A percentile compares a stretch with the other conserved stretches of the same genome.
Conservation (phyloP, 83 land plant genomes). For the Picea abies region DNA sequence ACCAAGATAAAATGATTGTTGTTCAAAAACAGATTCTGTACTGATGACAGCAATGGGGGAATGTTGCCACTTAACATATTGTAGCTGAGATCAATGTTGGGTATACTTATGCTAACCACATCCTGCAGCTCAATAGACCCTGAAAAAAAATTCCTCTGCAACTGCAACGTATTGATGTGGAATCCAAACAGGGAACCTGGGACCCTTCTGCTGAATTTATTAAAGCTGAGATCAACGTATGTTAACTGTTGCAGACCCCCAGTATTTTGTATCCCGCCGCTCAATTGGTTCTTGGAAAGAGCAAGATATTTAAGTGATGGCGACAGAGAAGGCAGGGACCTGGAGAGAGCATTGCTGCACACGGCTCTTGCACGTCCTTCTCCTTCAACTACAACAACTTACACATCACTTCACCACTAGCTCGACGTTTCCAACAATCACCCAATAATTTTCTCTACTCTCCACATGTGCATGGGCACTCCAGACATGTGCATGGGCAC, state of each 20-base stretch:
- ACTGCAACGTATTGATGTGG: constrained; percentile 50
- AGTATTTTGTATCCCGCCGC: constrained; percentile 35
- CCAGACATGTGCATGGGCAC: no score
- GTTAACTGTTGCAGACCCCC: constrained; percentile 28
- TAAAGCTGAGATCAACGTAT: constrained; percentile 65
- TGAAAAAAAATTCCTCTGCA: constrained; percentile 61
- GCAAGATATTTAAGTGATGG: constrained; percentile 47
- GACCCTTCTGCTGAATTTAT: constrained; percentile 49
- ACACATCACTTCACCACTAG: no score
- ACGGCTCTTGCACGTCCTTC: no score
- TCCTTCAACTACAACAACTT: no score
- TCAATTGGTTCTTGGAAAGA: constrained; percentile 36
- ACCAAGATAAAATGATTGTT: constrained; percentile 64
- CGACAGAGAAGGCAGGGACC: constrained; percentile 37
- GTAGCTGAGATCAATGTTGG: constrained; percentile 68
- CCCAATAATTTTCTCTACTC: no score
- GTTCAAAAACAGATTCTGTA: constrained; percentile 65
- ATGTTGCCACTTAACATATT: constrained; percentile 53
- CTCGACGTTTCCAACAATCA: no score
- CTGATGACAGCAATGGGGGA: constrained; percentile 54
- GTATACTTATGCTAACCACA: constrained; percentile 25
- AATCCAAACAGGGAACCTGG: constrained; percentile 49
- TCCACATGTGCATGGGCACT: no score
- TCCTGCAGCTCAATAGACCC: constrained; percentile 41
- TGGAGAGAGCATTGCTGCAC: constrained; percentile 42